Evolutionary conservation across 495 filamentous ascomycete genomes (phyloP), one percentile per base, ranked within the genome.

Genomic region (Hypoxylon lienhwacheense): DNA sequence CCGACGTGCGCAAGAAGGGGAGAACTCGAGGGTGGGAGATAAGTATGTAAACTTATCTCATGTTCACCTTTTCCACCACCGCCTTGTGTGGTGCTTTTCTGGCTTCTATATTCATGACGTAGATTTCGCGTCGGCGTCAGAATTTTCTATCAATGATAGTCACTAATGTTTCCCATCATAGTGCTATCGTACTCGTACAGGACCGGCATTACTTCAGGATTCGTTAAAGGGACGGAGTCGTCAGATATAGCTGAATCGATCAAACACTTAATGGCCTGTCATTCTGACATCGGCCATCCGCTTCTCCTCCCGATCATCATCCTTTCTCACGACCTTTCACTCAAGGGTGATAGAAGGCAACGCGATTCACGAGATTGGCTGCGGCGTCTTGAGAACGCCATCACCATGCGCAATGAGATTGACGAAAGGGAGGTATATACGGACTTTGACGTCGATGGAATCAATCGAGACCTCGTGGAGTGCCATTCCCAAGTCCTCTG

Each of bases 1-100:
- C 72, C 25, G 79, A 82, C 52, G 79, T 82, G 14, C 71, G 77
- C 12, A 82, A 82, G 48, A 81, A 78, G 61, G 79, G 77, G n/a
- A 66, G 66, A 31, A 82, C 79, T 14, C 71, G 79, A 16, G 78
- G 79, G 12, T 82, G 78, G 78, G 79, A 82, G 57, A 64, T 82
- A 7, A 80, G 58, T 61, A 61, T 5, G 58, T 52, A 15, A 28
- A 16, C 32, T 21, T 33, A 17, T 21, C 21, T 28, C n/a, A n/a
- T n/a, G 29, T 20, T 7, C 14, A 8, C 19, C 22, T 43, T 17
- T 21, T n/a, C n/a, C n/a, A n/a, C n/a, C n/a, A n/a, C 29, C 16
- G 10, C 17, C n/a, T 39, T 12, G 17, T n/a, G 3, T 14, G 12
- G 6, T 48, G 6, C 12, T 37, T 33, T 16, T 17, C 4, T 11